These are phyloP conservation scores for Candida methanosorbosa DNA, from an alignment of 805 yeast genomes.

Conservation along the genomic window DNA sequence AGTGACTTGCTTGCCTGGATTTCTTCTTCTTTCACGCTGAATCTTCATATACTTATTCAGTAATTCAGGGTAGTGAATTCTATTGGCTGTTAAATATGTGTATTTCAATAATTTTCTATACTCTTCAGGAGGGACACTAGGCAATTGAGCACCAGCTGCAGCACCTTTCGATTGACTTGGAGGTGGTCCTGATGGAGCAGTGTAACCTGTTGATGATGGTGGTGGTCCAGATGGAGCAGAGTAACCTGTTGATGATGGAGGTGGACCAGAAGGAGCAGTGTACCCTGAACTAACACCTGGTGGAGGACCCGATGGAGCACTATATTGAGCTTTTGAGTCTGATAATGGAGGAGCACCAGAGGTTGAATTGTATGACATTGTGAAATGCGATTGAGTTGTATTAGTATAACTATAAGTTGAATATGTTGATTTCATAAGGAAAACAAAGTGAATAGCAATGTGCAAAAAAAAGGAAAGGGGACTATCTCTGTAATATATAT, in stretches of 20 bases:
- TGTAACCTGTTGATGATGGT: conserved; percentile 2
- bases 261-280: not conserved
- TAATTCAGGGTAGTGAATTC: conserved; percentile 14
- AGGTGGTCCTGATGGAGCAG: conserved; percentile 13
- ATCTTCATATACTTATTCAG: conserved; percentile 12
- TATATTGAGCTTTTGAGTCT: not conserved
- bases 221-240: conserved; percentile 1
- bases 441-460: no score
- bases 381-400: no score
- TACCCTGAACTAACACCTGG: not conserved
- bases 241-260: not conserved
- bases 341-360: not conserved
- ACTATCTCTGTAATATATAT: no score
- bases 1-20: not conserved
- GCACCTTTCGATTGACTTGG: not conserved
- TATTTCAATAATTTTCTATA: conserved; percentile 9
- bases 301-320: not conserved
- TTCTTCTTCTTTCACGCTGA: not conserved
- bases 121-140: conserved; percentile 5
- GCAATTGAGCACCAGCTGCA: conserved; percentile 3
- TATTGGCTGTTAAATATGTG: conserved; percentile 12
- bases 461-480: no score
- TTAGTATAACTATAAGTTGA: no score
- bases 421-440: no score
- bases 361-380: not conserved